Evolutionary conservation across 2,329 filamentous ascomycete genomes (phyloP), one percentile per base, ranked within the genome.

Genomic region (Claviceps digitariae): DNA sequence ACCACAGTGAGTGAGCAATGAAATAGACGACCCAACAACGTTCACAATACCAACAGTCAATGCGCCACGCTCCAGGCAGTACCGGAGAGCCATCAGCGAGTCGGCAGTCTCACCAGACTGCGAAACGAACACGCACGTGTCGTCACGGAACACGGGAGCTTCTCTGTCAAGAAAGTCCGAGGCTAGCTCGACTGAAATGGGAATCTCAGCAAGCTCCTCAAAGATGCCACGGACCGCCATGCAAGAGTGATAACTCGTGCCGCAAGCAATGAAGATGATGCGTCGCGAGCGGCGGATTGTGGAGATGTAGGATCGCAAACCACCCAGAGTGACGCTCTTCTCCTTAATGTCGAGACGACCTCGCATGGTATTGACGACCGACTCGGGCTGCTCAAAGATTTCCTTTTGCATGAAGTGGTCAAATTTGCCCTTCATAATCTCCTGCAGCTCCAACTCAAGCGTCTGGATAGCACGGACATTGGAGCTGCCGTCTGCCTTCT

Each of bases 361-460:
- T 83, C 93, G 89, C 93, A 98, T 98, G 61, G 93, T 96, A 81
- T 98, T 98, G 76, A 98, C 84, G 57, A 98, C 89, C 15, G 93
- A 98, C 75, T 98, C 93, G 66, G 93, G 93, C 78, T 98, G 93
- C 79, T 98, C 93, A 71, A 98, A 98, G 66, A 98, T 98, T 72
- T 98, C 93, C 83, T 98, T 98, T 72, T 98, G 93, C 93, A 98
- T 98, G 79, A 96, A 98, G 77, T 98, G 93, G 72, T 98, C 93
- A 73, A 97, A 98, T 70, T 93, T 94, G 72, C 93, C 93, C 85
- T 98, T 98, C 93, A 98, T 98, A 74, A 98, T 98, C 78, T 98
- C 90, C 77, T 98, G 93, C 59, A 98, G 85, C 78, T 98, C 90
- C 50, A 98, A 87, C 78, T 98, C 93, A 54, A 98, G 82, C 53